phyloP scores from a whole-genome alignment of 805 yeast genomes.

The Saccharomycopsis oosterbeekiorum region DNA sequence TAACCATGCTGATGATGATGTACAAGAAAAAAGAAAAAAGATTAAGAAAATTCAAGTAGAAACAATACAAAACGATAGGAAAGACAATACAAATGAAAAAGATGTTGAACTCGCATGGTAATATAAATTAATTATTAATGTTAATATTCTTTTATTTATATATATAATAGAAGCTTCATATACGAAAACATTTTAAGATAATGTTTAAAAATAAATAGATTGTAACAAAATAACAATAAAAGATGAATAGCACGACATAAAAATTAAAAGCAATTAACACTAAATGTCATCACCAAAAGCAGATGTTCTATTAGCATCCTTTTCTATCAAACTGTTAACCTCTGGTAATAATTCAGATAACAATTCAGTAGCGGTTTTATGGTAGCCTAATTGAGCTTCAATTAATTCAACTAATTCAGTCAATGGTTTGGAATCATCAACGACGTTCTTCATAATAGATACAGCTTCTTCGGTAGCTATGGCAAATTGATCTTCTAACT shows the following conservation, averaged over 20 bases:
- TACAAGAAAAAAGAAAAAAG: not conserved
- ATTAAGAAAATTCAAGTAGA: too few species aligned
- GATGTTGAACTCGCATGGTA: slow-evolving; percentile 1
- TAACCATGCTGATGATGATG: not conserved
- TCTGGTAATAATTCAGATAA: slow-evolving; percentile 56
- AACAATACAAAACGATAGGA: not conserved
- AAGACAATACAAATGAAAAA: not conserved
- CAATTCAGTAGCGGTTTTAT: slow-evolving; percentile 61
- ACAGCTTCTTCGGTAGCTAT: slow-evolving; percentile 85
- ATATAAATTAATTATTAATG: not conserved
- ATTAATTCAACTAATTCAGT: slow-evolving; percentile 58
- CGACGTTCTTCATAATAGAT: slow-evolving; percentile 68
- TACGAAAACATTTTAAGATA: not conserved
- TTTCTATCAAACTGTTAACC: slow-evolving; percentile 50
- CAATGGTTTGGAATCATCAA: slow-evolving; percentile 60
- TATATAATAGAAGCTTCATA: not conserved
- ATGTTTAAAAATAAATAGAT: not conserved
- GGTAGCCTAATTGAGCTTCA: slow-evolving; percentile 73
- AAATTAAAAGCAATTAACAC: not conserved
- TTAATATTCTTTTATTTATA: not conserved
- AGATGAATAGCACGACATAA: not conserved
- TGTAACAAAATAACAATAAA: not conserved
- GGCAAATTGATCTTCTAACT: slow-evolving; percentile 82
- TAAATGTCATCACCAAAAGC: slow-evolving; percentile 18
- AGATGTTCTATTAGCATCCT: slow-evolving; percentile 27